Evolutionary conservation across 2,329 filamentous ascomycete species (phyloP).

Genomic region (Dactylellina haptotyla): DNA sequence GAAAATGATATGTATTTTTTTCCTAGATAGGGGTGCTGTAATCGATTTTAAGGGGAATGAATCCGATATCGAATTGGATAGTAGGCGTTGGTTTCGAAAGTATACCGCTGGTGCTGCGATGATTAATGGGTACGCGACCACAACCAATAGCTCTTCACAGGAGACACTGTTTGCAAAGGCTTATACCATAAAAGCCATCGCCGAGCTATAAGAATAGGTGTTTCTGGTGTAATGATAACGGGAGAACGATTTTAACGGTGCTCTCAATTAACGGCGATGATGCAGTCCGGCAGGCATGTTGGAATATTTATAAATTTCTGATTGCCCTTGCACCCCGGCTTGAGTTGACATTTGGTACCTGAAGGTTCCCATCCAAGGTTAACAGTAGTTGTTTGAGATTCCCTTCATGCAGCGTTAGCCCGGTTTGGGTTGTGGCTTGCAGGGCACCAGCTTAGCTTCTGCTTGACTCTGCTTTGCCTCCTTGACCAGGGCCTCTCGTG

Average conservation of each 20-base stretch:
- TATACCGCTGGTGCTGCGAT: too few relatives aligned
- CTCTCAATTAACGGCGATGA: background rate
- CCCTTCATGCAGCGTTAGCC: constrained; percentile 42
- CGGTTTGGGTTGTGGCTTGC: constrained; percentile 50
- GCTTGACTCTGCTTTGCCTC: constrained; percentile 30
- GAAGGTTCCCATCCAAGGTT: constrained; percentile 24
- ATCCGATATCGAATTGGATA: too few relatives aligned
- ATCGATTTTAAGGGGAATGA: too few relatives aligned
- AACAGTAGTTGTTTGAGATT: constrained; percentile 33
- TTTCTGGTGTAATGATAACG: background rate
- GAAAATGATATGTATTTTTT: too few relatives aligned
- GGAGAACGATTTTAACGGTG: background rate
- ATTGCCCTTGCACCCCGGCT: constrained; percentile 13
- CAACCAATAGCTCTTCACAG: too few relatives aligned
- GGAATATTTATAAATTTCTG: constrained; percentile 30
- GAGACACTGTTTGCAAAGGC: too few relatives aligned
- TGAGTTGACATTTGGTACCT: constrained; percentile 44
- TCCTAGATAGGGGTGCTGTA: too few relatives aligned
- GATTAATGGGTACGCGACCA: too few relatives aligned
- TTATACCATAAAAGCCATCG: background rate
- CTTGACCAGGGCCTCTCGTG: constrained; percentile 8
- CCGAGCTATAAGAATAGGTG: background rate
- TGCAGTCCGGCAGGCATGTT: constrained; percentile 4
- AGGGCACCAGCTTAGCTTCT: constrained; percentile 20
- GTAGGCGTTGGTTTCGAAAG: too few relatives aligned